These are phyloP conservation scores for Garcileccinum viscosum DNA, from an alignment of 1,284 basidiomycete genomes.

Conservation along the genomic window DNA sequence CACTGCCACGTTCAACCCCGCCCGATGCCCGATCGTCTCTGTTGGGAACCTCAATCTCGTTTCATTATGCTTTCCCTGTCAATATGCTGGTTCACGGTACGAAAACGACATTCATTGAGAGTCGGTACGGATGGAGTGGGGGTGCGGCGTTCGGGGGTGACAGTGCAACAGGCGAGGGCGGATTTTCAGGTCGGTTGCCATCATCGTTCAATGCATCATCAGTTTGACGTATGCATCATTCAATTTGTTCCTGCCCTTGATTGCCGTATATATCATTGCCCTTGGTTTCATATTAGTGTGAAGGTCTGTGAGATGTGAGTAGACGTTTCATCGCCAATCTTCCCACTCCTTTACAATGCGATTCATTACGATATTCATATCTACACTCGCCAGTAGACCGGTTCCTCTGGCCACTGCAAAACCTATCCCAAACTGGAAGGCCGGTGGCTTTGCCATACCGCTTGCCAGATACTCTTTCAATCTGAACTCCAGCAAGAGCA, in stretches of 20 bases:
- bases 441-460: not conserved
- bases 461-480: not conserved
- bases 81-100: no score
- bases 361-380: not conserved
- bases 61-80: no score
- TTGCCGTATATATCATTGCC: not conserved
- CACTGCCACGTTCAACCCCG: no score
- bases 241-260: not conserved
- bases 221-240: not conserved
- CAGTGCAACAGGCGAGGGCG: no score
- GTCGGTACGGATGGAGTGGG: no score
- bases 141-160: no score
- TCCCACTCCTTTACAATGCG: not conserved
- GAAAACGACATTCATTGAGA: no score
- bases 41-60: no score
- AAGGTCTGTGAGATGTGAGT: not conserved
- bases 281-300: not conserved
- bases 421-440: not conserved
- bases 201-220: no score
- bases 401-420: not conserved
- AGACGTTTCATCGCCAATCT: not conserved
- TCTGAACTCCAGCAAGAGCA: not conserved
- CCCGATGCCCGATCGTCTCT: no score
- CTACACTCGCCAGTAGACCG: not conserved
- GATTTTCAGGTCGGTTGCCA: no score